Evolutionary conservation across 2,329 filamentous ascomycete genomes (phyloP).

Genomic region (Penicillium crustosum): DNA sequence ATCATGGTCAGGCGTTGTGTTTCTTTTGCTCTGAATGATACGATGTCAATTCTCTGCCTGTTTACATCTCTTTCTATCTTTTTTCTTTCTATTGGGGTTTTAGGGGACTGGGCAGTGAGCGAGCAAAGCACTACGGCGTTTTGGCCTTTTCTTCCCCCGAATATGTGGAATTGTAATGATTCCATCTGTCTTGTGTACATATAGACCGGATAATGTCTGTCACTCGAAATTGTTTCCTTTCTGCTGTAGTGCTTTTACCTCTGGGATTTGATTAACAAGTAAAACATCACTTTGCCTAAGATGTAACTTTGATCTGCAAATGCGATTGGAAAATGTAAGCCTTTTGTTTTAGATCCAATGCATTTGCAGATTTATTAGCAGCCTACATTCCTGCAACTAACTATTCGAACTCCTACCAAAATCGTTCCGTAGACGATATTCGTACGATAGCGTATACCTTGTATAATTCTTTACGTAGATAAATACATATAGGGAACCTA

Average conservation of each 20-base stretch:
- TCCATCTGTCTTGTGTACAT: constrained; percentile 20
- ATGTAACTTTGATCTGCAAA: neutral
- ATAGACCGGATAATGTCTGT: constrained; percentile 8
- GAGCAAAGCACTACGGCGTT: constrained; percentile 26
- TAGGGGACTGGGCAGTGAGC: constrained; percentile 20
- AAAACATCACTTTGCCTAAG: neutral
- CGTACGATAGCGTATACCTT: too few species aligned
- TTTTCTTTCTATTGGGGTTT: constrained; percentile 12
- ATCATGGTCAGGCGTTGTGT: constrained; percentile 28
- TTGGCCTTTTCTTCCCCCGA: constrained; percentile 18
- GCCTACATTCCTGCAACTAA: too few species aligned
- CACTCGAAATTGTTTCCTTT: neutral
- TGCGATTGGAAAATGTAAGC: neutral
- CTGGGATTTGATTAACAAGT: neutral
- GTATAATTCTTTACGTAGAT: too few species aligned
- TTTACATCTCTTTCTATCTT: neutral
- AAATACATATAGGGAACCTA: too few species aligned
- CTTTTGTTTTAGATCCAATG: neutral
- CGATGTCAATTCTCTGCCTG: neutral
- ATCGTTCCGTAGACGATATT: too few species aligned
- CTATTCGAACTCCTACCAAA: too few species aligned
- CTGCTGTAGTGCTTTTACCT: neutral
- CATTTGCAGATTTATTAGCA: too few species aligned
- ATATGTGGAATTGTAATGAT: constrained; percentile 8
- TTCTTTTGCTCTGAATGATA: constrained; percentile 11